phyloP scores from a whole-genome alignment of 495 filamentous ascomycete species.

The Physcia stellaris region DNA sequence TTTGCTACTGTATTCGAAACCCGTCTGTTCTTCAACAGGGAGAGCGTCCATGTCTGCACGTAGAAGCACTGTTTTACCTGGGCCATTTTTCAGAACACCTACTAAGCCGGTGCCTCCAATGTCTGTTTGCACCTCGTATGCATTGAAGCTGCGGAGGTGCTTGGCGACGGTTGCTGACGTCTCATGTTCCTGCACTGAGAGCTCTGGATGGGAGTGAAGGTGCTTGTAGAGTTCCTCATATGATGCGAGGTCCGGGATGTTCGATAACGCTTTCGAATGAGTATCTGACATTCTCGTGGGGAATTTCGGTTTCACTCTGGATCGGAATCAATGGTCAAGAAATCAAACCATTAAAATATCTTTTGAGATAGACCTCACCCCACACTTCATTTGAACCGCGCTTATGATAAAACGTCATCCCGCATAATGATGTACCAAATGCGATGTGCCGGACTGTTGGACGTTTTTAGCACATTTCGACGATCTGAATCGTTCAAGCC shows the following conservation, averaged over 20 bases:
- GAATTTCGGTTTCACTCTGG: too few species aligned
- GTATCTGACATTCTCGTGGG: too few species aligned
- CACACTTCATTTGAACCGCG: too few species aligned
- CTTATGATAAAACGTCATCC: too few species aligned
- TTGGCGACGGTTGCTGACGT: constrained; percentile 30
- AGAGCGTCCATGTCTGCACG: constrained; percentile 43
- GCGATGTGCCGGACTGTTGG: too few species aligned
- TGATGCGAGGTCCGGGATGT: constrained; percentile 17
- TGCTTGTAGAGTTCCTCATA: constrained; percentile 43
- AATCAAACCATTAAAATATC: too few species aligned
- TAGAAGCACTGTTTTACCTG: constrained; percentile 34
- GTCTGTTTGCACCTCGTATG: constrained; percentile 27
- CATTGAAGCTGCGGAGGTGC: constrained; percentile 16
- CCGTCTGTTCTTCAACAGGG: constrained; percentile 36
- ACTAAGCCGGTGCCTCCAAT: constrained; percentile 37
- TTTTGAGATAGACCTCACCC: too few species aligned
- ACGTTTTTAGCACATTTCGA: too few species aligned
- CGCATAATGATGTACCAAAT: too few species aligned
- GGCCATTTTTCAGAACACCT: constrained; percentile 32
- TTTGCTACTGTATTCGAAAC: constrained; percentile 33
- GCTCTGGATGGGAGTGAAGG: constrained; percentile 43
- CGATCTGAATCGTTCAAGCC: too few species aligned
- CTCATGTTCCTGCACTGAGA: constrained; percentile 36
- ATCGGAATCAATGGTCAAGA: too few species aligned
- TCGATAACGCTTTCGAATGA: not conserved